A percentile compares a stretch with the other conserved stretches of the same genome.
Evolutionary conservation across 2,329 filamentous ascomycete species (phyloP).

Genomic region (Colletotrichum falcatum): DNA sequence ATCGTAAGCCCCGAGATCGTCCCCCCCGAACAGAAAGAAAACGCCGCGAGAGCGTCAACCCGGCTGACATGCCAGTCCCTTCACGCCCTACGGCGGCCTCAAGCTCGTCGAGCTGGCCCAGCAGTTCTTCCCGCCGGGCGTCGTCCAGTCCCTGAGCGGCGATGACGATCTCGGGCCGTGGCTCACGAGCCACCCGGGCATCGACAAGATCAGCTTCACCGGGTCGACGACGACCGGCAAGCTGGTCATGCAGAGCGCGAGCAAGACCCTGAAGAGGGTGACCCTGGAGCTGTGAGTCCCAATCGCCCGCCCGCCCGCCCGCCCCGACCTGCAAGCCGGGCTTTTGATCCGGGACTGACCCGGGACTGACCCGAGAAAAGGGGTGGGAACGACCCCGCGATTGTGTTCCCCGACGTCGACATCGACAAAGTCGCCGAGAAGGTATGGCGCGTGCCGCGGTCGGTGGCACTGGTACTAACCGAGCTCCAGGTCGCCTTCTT

Average conservation of each 20-base stretch:
- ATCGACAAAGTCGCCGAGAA: constrained; percentile 51
- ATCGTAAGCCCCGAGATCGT: constrained; percentile 47
- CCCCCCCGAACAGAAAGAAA: too few species aligned
- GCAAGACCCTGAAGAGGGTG: constrained; percentile 69
- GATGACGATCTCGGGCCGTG: constrained; percentile 70
- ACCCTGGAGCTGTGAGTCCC: constrained; percentile 64
- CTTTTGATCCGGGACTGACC: neutral
- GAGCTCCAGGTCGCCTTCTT: constrained; percentile 19
- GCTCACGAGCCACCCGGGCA: constrained; percentile 68
- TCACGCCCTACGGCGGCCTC: constrained; percentile 68
- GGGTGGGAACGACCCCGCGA: constrained; percentile 70
- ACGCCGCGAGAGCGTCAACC: neutral
- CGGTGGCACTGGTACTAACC: neutral
- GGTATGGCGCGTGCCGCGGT: constrained; percentile 42
- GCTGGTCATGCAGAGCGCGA: constrained; percentile 66
- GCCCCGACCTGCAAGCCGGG: neutral
- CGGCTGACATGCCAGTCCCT: constrained; percentile 49
- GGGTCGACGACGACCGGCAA: constrained; percentile 71
- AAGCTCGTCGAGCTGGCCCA: constrained; percentile 71
- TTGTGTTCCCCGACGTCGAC: constrained; percentile 69
- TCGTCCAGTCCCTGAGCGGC: constrained; percentile 71
- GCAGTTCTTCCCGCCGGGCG: constrained; percentile 69
- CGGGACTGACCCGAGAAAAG: constrained; percentile 39
- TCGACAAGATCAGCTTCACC: constrained; percentile 74
- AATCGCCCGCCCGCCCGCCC: too few species aligned